Base-by-base conservation (phyloP, 2,329 filamentous ascomycete genomes). In the Aspergillus transmontanensis region DNA sequence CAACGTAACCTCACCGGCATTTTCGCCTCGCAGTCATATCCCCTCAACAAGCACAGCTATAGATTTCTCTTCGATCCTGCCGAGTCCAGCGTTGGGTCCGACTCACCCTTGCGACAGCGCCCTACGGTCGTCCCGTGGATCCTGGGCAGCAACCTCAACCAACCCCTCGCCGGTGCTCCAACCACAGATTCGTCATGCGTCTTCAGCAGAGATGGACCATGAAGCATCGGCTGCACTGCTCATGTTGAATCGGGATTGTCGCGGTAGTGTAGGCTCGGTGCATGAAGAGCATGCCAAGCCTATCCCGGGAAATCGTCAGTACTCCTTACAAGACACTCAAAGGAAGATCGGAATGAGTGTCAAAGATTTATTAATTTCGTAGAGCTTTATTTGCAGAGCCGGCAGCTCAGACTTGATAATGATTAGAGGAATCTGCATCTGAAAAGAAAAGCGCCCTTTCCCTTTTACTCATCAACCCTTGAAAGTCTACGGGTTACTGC, bases 221-320 rank as follows among this genome's bases (percentile, higher is more conserved):
- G 92, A 95, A 75, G 94, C 93, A 1, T 95, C 93, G 9, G 90
- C 92, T 14, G 94, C 93, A 3, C 77, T 97, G 69, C 78, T 97
- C 75, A 96, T 97, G 93, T 81, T 97, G 63, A 96, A 94, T 68
- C 88, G 84, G 59, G 93, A 95, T 75, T 86, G 92, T 46, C 84
- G 92, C 41, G 84, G 83, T 43, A 81, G 79, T 5, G 71, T 74
- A 1, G 71, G 75, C 65, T 75, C 74, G 9, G 68, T 72, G 9
- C 71, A 63, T 51, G 74, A 73, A 39, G 68, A 68, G 11, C 68
- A 71, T 30, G 14, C 65, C 2, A 58, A 59, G 54, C 34, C 50
- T 32, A 23, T 23, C 61, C 53, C 57, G 53, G 28, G n/a, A 34
- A 65, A 61, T 12, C 57, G 26, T 12, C 51, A 36, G 32, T 50